Base-by-base conservation (phyloP, 148 eudicot genomes). In the Nepenthes gracilis region DNA sequence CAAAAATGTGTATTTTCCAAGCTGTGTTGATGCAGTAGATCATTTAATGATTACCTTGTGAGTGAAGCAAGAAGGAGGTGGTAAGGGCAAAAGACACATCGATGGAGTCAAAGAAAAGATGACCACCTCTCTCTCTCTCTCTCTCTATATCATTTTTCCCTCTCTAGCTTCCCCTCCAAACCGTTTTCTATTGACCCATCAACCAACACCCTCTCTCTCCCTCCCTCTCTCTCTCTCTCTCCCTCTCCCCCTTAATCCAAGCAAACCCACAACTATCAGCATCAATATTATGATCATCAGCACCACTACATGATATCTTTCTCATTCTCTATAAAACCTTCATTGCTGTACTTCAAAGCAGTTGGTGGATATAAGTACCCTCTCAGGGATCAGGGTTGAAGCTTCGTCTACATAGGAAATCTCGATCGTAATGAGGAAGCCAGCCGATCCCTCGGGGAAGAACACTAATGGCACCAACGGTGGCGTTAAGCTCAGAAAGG, bases 171-270 rank as follows among this genome's bases (percentile, higher is more conserved):
- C 53, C 3, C 53, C 53, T 49, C 53, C n/a, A 49, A 49, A 49
- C 53, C 53, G 53, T 49, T 49, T 49, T 49, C 12, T 49, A 49
- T 49, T 10, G 53, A 49, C 53, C 53, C 53, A n/a, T 49, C 53
- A 49, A 49, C 53, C 53, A n/a, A 49, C 53, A 49, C 53, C 5
- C 5, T 11, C 14, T 49, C 14, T 49, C 53, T 49, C 53, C 12
- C 14, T 49, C 14, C 2, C 53, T 49, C 53, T n/a, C n/a, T n/a
- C n/a, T n/a, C n/a, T n/a, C n/a, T n/a, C n/a, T n/a, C n/a, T n/a
- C n/a, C n/a, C n/a, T 9, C 53, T 49, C 11, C 53, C 53, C 53
- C 5, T 49, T 49, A 11, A 49, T 49, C 53, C 11, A 49, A 49
- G 53, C 53, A 49, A 49, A 11, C 53, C 53, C 12, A 11, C 12